Evolutionary conservation across 108 stramenopile genomes (phyloP).

Genomic region (Epithemia pelagica): DNA sequence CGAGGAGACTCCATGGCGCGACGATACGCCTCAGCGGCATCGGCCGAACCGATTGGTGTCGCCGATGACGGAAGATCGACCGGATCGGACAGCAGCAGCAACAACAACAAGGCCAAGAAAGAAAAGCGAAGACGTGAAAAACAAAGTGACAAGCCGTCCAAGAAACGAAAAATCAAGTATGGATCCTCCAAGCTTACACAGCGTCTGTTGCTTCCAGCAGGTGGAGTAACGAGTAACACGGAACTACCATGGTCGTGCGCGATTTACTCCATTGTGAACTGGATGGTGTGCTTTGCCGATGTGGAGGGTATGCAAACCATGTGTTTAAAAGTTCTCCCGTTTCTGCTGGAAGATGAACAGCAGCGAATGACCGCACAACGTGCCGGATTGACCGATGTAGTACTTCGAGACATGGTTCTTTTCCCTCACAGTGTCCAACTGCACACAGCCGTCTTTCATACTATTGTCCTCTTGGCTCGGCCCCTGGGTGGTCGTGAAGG

Average conservation of each 20-base stretch:
- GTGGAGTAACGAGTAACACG: constrained; percentile 40
- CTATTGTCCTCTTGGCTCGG: constrained; percentile 84
- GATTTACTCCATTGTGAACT: constrained; percentile 82
- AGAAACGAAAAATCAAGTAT: constrained; percentile 25
- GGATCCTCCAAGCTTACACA: constrained; percentile 65
- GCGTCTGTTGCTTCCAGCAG: constrained; percentile 45
- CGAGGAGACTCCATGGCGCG: background rate
- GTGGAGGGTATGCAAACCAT: constrained; percentile 86
- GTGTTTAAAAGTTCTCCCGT: constrained; percentile 72
- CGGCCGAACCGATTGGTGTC: constrained; percentile 6
- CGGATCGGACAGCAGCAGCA: constrained; percentile 13
- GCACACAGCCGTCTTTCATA: constrained; percentile 82
- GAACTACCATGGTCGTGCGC: constrained; percentile 80
- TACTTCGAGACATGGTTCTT: constrained; percentile 78
- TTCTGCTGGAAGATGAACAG: constrained; percentile 66
- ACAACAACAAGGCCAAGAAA: constrained; percentile 20
- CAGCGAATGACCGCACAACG: constrained; percentile 67
- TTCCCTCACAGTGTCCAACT: constrained; percentile 72
- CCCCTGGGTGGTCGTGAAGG: constrained; percentile 90
- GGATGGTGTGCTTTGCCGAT: constrained; percentile 81
- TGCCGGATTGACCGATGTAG: constrained; percentile 69
- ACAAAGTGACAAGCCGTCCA: background rate
- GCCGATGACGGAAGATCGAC: constrained; percentile 13
- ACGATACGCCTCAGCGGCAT: background rate
- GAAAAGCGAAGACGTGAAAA: constrained; percentile 1